Base-by-base conservation (phyloP, 208 protist species). In the Wallacemonas collosoma region DNA sequence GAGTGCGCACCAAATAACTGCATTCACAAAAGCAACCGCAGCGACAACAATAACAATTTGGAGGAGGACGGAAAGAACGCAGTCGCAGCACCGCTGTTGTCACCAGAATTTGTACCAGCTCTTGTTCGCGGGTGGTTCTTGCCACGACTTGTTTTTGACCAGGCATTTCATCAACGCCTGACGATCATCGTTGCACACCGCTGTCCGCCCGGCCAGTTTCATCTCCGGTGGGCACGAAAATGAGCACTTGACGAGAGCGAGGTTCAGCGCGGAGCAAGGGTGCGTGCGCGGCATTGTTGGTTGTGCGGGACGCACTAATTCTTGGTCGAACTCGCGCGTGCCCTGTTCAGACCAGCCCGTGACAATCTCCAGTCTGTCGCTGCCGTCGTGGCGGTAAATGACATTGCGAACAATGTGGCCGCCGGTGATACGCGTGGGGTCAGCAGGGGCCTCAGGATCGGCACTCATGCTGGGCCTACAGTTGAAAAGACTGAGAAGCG, bases 331-430 rank as follows among this genome's bases (percentile, higher is more conserved):
- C 71, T 92, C 80, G 57, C 89, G 83, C 62, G 71, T 77, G 1
- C 82, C 89, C 55, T 88, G 80, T 66, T 91, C 86, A 36, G 81
- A 79, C 86, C 89, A 92, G n/a, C 87, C 87, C 1, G 86, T 86
- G 4, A 94, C 54, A 56, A 94, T 87, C 66, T 91, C 84, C 8
- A 94, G 73, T 54, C 86, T 82, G 47, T 85, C 67, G 35, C 43
- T 55, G 48, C 70, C 75, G 60, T 89, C 83, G 63, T 91, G 86
- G 36, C 71, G 55, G 66, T 92, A 94, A 57, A 94, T 94, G 82
- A 94, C 89, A 73, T 94, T 94, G n/a, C 80, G 79, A 61, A 94
- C 78, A 60, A 94, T 76, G 74, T 94, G 84, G 50, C 89, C 89
- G 43, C 89, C 89, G 17, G 76, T 89, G 17, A 82, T 66, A 15